Conservation (phyloP, 1,139 yeast species). For the Sugiyamaella xylanicola region DNA sequence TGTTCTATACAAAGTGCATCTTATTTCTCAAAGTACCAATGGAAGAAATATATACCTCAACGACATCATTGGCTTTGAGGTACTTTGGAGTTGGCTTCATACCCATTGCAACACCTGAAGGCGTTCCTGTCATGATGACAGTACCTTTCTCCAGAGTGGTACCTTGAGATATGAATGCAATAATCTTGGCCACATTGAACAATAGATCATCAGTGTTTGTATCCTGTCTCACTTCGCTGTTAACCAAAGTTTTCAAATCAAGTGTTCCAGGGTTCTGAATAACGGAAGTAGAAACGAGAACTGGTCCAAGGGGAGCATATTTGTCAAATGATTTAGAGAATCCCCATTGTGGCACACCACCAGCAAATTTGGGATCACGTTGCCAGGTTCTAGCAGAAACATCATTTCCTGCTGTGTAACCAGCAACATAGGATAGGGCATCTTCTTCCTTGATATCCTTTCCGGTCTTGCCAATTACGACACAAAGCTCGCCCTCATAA, state of each 20-base stretch:
- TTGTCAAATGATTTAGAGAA: constrained; percentile 48
- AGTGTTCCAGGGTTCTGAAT: constrained; percentile 41
- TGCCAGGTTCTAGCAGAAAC: constrained; percentile 51
- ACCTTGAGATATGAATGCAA: constrained; percentile 24
- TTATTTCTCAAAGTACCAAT: constrained; percentile 44
- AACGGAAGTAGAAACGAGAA: constrained; percentile 39
- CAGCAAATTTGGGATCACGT: constrained; percentile 24
- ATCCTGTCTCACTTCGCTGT: constrained; percentile 44
- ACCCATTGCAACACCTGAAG: constrained; percentile 24
- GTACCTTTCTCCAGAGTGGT: constrained; percentile 26
- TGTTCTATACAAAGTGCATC: constrained; percentile 31
- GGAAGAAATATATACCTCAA: constrained; percentile 40
- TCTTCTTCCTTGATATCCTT: constrained; percentile 42
- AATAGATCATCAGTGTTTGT: constrained; percentile 45
- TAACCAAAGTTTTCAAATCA: constrained; percentile 37
- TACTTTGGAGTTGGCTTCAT: constrained; percentile 24
- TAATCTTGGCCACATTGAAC: constrained; percentile 33
- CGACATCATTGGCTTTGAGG: constrained; percentile 44
- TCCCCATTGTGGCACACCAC: constrained; percentile 44
- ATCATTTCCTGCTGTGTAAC: constrained; percentile 48
- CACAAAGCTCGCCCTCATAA: constrained; percentile 27
- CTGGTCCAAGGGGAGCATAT: constrained; percentile 47
- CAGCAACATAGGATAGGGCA: constrained; percentile 44
- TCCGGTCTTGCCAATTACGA: constrained; percentile 47
- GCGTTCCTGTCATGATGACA: constrained; percentile 26